These are phyloP conservation scores for Diaporthe vexans DNA, from an alignment of 2,329 filamentous ascomycete genomes.

Conservation along the genomic window DNA sequence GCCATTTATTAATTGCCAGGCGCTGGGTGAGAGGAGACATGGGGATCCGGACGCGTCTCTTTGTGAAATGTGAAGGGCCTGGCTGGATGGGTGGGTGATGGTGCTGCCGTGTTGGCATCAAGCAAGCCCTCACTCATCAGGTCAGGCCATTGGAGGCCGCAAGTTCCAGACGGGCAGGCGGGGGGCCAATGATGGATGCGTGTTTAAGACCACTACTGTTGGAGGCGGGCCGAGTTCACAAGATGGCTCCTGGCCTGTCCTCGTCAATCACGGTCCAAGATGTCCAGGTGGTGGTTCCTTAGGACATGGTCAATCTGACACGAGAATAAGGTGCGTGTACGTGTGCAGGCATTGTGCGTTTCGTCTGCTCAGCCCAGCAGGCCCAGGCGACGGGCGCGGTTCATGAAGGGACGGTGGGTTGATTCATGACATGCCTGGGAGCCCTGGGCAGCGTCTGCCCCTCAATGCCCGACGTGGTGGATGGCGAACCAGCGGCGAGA, in stretches of 20 bases:
- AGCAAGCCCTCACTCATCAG: neutral
- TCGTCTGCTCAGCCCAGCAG: neutral
- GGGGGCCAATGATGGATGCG: conserved; percentile 12
- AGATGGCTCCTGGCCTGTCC: neutral
- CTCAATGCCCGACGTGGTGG: conserved; percentile 16
- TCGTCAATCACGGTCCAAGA: neutral
- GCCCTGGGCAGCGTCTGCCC: neutral
- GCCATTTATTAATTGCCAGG: conserved; percentile 15
- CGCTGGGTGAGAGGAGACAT: neutral
- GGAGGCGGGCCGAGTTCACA: neutral
- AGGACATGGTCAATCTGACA: conserved; percentile 25
- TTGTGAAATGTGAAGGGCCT: neutral
- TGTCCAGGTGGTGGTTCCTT: neutral
- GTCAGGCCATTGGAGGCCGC: conserved; percentile 20
- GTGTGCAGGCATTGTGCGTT: conserved; percentile 16
- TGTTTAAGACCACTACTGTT: conserved; percentile 21
- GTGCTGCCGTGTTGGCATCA: neutral
- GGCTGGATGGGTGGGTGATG: neutral
- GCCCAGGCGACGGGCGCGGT: neutral
- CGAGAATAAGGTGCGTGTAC: conserved; percentile 6
- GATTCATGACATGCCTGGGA: conserved; percentile 7
- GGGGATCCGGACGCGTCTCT: conserved; percentile 15
- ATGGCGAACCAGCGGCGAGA: conserved; percentile 16
- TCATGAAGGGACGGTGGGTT: neutral
- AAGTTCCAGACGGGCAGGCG: conserved; percentile 2